Base-by-base conservation (phyloP, 768 basidiomycete species). In the Butyriboletus loyo region DNA sequence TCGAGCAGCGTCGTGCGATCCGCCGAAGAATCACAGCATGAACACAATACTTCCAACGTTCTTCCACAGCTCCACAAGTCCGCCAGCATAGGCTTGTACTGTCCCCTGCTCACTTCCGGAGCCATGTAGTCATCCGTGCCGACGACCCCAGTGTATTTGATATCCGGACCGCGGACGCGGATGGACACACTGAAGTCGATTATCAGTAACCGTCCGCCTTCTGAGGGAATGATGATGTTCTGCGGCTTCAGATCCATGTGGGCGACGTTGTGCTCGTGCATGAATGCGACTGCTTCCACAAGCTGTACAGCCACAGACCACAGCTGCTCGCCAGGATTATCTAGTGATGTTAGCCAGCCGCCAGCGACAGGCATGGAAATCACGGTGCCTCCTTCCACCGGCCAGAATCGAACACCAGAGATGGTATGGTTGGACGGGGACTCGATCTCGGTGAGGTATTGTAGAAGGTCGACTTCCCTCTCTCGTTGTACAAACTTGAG, bases 231-330 rank as follows among this genome's bases (percentile, higher is more conserved):
- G 38, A 52, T 25, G 5, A 52, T 5, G 10, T 52, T 52, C 2
- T 22, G 22, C 1, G 30, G 51, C 5, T 63, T 63, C 9, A 62
- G 30, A n/a, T 63, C 61, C 38, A 52, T 43, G 47, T 63, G 55
- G 0, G 50, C 58, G 3, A 62, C 27, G 8, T 8, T 8, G 8
- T 27, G 27, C 8, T 27, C 8, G 27, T 27, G 27, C 27, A 27
- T 27, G 27, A 27, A 27, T 8, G 27, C 27, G 5, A 27, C 27
- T 8, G 5, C 27, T 27, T 27, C 27, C 27, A 27, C 27, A 27
- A 27, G 27, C 27, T 27, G 27, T 27, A 8, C 8, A 8, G 27
- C 27, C 4, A 8, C 27, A 27, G 27, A 27, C 27, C 27, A 27
- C 27, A 27, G 5, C 3, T 46, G 37, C 6, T 39, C 10, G n/a